Evolutionary conservation across 768 basidiomycete genomes (phyloP), one percentile per base, ranked within the genome.

Genomic region (Psilocybe azurescens): DNA sequence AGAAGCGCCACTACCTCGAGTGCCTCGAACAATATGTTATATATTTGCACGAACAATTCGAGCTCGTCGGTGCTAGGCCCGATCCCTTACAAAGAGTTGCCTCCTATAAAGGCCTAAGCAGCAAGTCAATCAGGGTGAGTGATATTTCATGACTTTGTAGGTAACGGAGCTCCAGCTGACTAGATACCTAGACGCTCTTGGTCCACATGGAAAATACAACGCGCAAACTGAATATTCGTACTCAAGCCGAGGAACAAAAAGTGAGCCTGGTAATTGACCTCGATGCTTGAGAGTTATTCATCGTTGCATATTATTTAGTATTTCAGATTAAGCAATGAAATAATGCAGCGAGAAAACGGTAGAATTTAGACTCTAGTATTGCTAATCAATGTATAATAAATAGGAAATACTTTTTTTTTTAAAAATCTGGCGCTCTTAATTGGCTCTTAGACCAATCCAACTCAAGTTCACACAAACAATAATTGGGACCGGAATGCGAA

Each of bases 1-100:
- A 91, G 68, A 91, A 91, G 67, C 77, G 90, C 2, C 82, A 87
- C 67, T 91, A 91, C 67, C 80, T 91, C 24, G 89, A 89, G 66
- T 89, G 87, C 65, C 73, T 92, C 6, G 90, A 92, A 65, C 83
- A 88, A 60, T 92, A 91, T 70, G 83, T 90, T 13, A 69, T 81
- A 30, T 90, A 85, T 66, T 77, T 91, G 10, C 88, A 89, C 63
- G 79, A 89, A 30, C 87, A 88, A 59, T 76, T 89, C 44, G 75
- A 75, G 0, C 80, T 84, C 50, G 70, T 87, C 10, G 83, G 84
- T 14, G 73, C 78, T 0, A 69, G 72, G 0, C 86, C 88, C 1
- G 71, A 78, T 1, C 66, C 75, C 0, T 73, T 90, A 28, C 81
- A 86, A 58, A 82, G 85, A 4, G 81, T 86, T 3, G 71, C 80